Base-by-base conservation (phyloP, 73 alveolate genomes). In the Paramecium pentaurelia region DNA sequence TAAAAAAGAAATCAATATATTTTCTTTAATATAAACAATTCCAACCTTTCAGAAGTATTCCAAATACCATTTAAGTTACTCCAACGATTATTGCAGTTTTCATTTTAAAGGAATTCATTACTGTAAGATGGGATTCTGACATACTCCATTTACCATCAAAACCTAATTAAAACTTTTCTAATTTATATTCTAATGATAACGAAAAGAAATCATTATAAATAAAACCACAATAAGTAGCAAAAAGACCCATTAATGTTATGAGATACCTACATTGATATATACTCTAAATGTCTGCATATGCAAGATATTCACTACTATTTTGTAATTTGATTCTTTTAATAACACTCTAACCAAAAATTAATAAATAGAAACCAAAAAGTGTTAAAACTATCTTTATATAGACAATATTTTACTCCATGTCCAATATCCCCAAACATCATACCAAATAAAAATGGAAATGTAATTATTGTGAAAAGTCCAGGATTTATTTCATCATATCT, bases 361-460 rank as follows among this genome's bases (percentile, higher is more conserved):
- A 27, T 27, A 80, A 47, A 92, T 96, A 95, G 28, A 87, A 68
- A 4, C 99, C 98, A 44, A 96, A 83, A 4, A 80, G 18, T 28
- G 75, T 45, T 86, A 98, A 86, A 32, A 97, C 34, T 44, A 30
- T 18, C 88, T 75, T 38, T 77, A 40, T 40, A 60, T 60, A 87
- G 64, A 44, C 16, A 87, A 49, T 64, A 59, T 28, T 58, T 59
- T 45, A 92, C 92, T 18, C 99, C 99, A 96, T 98, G 99, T 10
- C 99, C 99, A 58, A 98, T 96, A 94, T 98, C 99, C 0, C 99
- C 99, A 93, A 98, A 98, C 99, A 98, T 98, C 12, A 98, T 95
- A 20, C 99, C 99, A 92, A 98, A 98, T 77, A 98, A 93, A 93
- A 98, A 98, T 37, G 99, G 99, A 84, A 98, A 98, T 32, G 99